A percentile compares a stretch with the other conserved stretches of the same genome.
phyloP scores from a whole-genome alignment of 2,329 filamentous ascomycete species.

The Ilyonectria robusta region DNA sequence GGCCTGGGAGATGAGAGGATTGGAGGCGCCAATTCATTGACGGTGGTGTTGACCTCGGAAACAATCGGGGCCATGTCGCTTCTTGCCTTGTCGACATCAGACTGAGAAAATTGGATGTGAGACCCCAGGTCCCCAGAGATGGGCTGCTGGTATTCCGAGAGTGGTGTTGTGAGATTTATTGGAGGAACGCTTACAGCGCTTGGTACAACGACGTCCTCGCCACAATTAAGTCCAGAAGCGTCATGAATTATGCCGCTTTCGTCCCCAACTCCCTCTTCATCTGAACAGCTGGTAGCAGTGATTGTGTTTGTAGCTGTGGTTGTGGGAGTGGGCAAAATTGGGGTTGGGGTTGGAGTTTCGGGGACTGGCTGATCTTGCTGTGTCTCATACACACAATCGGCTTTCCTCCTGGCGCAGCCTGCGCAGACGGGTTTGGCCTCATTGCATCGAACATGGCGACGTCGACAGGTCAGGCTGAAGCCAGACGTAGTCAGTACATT shows the following conservation, averaged over 20 bases:
- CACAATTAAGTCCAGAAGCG: neutral
- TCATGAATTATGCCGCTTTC: neutral
- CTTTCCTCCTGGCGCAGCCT: constrained; percentile 30
- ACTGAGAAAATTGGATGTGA: neutral
- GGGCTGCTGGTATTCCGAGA: neutral
- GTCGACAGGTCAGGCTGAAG: constrained; percentile 30
- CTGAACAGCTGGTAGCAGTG: no score
- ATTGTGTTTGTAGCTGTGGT: neutral
- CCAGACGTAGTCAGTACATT: neutral
- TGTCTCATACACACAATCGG: neutral
- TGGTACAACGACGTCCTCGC: neutral
- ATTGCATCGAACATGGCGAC: constrained; percentile 32
- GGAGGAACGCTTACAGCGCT: neutral
- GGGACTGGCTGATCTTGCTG: neutral
- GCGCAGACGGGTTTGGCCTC: constrained; percentile 29
- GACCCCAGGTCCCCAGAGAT: neutral
- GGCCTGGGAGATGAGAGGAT: neutral
- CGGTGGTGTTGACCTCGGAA: neutral
- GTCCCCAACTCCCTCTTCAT: neutral
- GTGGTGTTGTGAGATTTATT: neutral
- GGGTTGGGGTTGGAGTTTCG: neutral
- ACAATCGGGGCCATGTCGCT: no score
- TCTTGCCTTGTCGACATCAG: no score
- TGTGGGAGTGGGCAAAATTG: neutral
- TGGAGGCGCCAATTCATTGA: neutral